Base-by-base conservation (phyloP, 2,329 filamentous ascomycete species). In the Arthrobotrys sphaeroides region DNA sequence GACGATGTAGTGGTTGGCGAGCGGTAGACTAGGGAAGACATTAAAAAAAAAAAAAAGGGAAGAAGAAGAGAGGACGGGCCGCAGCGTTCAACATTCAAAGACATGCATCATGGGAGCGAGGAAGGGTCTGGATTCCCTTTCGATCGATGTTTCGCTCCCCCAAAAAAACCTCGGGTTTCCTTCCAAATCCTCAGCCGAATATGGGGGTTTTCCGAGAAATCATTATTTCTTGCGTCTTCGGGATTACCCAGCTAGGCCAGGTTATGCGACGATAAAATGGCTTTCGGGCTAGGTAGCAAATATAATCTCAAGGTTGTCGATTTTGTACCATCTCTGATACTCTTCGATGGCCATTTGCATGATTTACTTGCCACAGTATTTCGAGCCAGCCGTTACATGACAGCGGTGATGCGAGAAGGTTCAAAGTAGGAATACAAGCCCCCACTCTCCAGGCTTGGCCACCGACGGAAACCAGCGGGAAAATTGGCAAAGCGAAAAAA, bases 171-270 rank as follows among this genome's bases (percentile, higher is more conserved):
- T 45, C 28, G 49, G 43, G 16, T 51, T 59, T 31, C 40, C 43
- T 61, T 53, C 60, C 60, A 59, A 59, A 42, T 43, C 38, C 55
- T 45, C 66, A 55, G 45, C 28, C 38, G 20, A 26, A 43, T 60
- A 60, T 70, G 59, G 67, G 59, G 67, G 59, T 64, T 65, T 65
- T 61, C 59, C 38, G 62, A 53, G 38, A 62, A 43, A 61, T 62
- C 36, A 28, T 31, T 16, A 61, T 67, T 13, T 40, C 36, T 45
- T 47, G 47, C 20, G 24, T 36, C 3, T 26, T 47, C 47, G 57
- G 67, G 38, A 60, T 28, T 61, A 36, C 66, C 66, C 24, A 62
- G 24, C 42, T 61, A 42, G 55, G 55, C 36, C 45, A 36, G 43
- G 12, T 62, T 53, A 51, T 57, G 47, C 59, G 36, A 53, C 20